These are phyloP conservation scores for Ruellia speciosa DNA, from an alignment of 305 asterid genomes.

Conservation along the genomic window DNA sequence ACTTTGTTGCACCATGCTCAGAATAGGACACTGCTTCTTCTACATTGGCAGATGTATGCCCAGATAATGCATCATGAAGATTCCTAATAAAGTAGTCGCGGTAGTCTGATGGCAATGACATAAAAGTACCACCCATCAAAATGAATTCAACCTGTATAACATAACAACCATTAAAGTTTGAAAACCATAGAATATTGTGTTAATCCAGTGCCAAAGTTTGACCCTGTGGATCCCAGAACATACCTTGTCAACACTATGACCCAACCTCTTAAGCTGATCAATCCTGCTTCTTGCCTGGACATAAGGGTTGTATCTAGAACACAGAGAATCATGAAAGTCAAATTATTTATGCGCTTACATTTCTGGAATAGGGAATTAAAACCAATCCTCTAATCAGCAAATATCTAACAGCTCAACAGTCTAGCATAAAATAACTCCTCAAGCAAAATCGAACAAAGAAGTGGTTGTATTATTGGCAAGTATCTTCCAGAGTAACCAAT, in stretches of 20 bases:
- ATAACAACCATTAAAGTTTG: slow-evolving; percentile 17
- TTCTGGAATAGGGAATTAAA: background rate
- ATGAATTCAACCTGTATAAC: slow-evolving; percentile 79
- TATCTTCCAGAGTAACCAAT: background rate
- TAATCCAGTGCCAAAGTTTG: slow-evolving; percentile 17
- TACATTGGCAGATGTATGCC: slow-evolving; percentile 89
- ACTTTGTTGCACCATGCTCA: slow-evolving; percentile 84
- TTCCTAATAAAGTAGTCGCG: slow-evolving; percentile 83
- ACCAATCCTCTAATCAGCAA: slow-evolving; percentile 7
- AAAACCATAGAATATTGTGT: background rate
- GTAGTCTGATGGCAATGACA: slow-evolving; percentile 94
- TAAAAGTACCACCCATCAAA: slow-evolving; percentile 97
- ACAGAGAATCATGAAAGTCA: slow-evolving; percentile 17
- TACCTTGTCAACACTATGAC: slow-evolving; percentile 98
- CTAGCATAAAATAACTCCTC: slow-evolving; percentile 6
- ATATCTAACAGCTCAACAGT: slow-evolving; percentile 9
- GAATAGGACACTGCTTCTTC: slow-evolving; percentile 96
- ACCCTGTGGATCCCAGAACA: slow-evolving; percentile 21
- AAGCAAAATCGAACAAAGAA: background rate
- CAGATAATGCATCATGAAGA: slow-evolving; percentile 96
- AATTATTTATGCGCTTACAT: slow-evolving; percentile 2
- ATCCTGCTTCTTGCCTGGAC: slow-evolving; percentile 97
- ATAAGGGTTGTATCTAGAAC: slow-evolving; percentile 77
- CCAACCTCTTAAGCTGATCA: slow-evolving; percentile 92
- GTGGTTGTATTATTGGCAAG: background rate